A percentile compares a stretch with the other conserved stretches of the same genome.
These are phyloP conservation scores for Pseudonectria buxi DNA, from an alignment of 2,329 filamentous ascomycete genomes.

Conservation along the genomic window DNA sequence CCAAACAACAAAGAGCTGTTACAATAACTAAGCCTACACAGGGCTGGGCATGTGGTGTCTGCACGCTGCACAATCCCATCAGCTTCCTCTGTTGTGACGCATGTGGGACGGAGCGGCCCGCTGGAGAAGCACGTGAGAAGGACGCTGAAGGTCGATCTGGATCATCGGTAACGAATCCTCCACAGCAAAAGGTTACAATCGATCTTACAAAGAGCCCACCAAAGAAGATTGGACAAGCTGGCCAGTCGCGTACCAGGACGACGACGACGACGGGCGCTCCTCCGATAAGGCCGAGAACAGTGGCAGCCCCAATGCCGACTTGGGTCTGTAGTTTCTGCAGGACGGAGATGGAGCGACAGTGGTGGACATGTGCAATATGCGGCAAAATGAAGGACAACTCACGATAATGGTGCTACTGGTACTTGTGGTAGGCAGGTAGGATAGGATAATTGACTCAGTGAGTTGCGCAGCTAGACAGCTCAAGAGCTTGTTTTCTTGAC, in stretches of 20 bases:
- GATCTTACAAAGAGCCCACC: constrained; percentile 31
- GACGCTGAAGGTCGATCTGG: constrained; percentile 13
- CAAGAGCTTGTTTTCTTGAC: too few relatives aligned
- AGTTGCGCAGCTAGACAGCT: too few relatives aligned
- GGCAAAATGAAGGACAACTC: constrained; percentile 48
- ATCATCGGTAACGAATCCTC: constrained; percentile 4
- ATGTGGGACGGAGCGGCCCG: constrained; percentile 40
- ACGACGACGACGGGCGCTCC: neutral
- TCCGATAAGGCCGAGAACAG: constrained; percentile 2
- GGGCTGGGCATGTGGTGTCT: constrained; percentile 48
- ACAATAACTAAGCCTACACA: constrained; percentile 4
- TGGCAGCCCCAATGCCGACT: constrained; percentile 15
- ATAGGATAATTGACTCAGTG: constrained; percentile 1
- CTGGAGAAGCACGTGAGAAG: constrained; percentile 9
- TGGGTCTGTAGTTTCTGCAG: constrained; percentile 50
- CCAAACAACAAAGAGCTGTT: neutral
- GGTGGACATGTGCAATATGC: constrained; percentile 52
- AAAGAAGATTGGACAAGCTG: constrained; percentile 10
- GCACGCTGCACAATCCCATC: constrained; percentile 50
- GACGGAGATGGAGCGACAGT: constrained; percentile 44
- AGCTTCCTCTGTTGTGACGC: constrained; percentile 50
- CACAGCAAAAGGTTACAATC: constrained; percentile 17
- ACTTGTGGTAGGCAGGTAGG: constrained; percentile 1
- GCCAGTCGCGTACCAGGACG: neutral
- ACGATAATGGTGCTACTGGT: constrained; percentile 11